phyloP scores from a whole-genome alignment of 2,329 filamentous ascomycete species.

The Cytospora piceae region DNA sequence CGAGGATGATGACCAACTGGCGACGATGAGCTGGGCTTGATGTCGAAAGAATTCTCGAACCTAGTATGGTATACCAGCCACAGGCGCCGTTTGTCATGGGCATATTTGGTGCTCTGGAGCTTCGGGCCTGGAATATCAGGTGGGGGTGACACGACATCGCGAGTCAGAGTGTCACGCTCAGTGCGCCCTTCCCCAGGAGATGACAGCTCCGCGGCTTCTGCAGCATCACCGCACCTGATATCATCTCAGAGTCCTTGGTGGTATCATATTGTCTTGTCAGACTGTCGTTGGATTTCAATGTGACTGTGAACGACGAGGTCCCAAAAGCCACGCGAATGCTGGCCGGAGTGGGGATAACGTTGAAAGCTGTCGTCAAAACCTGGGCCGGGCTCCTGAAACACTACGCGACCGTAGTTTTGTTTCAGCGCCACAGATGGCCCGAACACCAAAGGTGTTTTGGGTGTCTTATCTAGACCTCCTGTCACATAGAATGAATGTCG shows the following conservation, averaged over 20 bases:
- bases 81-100: constrained; percentile 49
- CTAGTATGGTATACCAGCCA: constrained; percentile 14
- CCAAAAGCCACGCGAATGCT: constrained; percentile 60
- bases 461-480: too few species aligned
- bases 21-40: too few species aligned
- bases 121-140: constrained; percentile 37
- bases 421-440: constrained; percentile 33
- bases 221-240: constrained; percentile 59
- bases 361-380: constrained; percentile 66
- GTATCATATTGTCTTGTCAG: constrained; percentile 55
- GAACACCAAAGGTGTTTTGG: too few species aligned
- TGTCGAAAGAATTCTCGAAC: too few species aligned
- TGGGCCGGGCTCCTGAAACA: constrained; percentile 57
- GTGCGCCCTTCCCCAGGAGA: constrained; percentile 44
- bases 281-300: constrained; percentile 47
- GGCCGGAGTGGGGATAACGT: constrained; percentile 52
- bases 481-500: too few species aligned
- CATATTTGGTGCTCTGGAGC: constrained; percentile 43
- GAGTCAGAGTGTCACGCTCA: constrained; percentile 52
- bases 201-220: constrained; percentile 63
- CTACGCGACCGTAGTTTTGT: constrained; percentile 58
- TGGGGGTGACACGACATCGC: constrained; percentile 44
- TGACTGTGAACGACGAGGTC: constrained; percentile 63
- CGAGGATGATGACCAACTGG: too few species aligned
- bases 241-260: constrained; percentile 58